Conservation (phyloP, 2,329 filamentous ascomycete species). For the Calonectria pseudoturangicola region DNA sequence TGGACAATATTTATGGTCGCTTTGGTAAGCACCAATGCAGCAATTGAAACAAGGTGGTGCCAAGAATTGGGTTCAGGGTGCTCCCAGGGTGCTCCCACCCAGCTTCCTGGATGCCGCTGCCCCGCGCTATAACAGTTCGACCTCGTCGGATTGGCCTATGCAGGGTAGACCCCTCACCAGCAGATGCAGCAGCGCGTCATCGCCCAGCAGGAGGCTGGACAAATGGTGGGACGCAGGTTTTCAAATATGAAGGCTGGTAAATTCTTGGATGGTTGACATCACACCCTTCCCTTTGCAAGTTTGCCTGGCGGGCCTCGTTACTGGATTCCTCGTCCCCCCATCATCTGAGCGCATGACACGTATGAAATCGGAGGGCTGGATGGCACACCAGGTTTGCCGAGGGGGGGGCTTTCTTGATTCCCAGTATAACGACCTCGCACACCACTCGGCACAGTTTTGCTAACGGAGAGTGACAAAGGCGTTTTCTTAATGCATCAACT, state of each 20-base stretch:
- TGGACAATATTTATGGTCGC: background rate
- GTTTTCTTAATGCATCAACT: background rate
- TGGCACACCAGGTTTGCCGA: background rate
- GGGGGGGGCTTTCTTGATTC: background rate
- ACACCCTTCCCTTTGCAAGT: background rate
- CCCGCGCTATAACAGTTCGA: background rate
- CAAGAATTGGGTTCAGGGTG: background rate
- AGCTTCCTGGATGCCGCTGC: constrained; percentile 11
- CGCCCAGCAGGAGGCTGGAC: background rate
- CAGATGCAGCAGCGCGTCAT: constrained; percentile 24
- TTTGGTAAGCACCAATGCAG: constrained; percentile 2
- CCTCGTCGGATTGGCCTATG: constrained; percentile 2
- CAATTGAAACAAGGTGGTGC: background rate
- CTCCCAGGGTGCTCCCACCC: constrained; percentile 17
- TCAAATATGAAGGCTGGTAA: background rate
- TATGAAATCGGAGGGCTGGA: constrained; percentile 11
- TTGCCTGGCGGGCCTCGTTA: constrained; percentile 12
- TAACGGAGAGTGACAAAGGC: constrained; percentile 8
- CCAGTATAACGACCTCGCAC: background rate
- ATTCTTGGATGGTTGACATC: background rate
- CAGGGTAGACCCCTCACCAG: constrained; percentile 22
- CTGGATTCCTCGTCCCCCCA: background rate
- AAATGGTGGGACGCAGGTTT: constrained; percentile 12
- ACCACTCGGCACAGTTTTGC: constrained; percentile 4
- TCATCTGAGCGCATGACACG: constrained; percentile 12